A percentile compares a stretch with the other conserved stretches of the same genome.
Conservation (phyloP, 495 filamentous ascomycete genomes). For the Penicillium arizonense region DNA sequence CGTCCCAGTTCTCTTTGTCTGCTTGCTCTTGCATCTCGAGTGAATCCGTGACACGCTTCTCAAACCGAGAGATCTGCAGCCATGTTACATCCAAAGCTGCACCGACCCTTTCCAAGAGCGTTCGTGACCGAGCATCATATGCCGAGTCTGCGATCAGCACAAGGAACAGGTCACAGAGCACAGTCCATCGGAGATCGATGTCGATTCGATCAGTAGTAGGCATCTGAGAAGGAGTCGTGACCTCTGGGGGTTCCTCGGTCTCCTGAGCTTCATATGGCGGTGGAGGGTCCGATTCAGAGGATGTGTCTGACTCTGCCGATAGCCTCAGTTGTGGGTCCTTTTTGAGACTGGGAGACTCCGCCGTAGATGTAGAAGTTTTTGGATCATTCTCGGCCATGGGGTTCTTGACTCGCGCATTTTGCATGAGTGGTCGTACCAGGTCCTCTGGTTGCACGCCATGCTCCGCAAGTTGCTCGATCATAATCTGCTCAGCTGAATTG, state of each 20-base stretch:
- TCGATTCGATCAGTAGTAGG: constrained; percentile 80
- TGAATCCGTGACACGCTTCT: constrained; percentile 95
- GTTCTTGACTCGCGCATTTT: constrained; percentile 90
- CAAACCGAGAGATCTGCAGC: constrained; percentile 94
- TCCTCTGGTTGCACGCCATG: constrained; percentile 87
- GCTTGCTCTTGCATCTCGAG: constrained; percentile 94
- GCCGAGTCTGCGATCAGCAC: constrained; percentile 90
- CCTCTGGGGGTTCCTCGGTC: constrained; percentile 68
- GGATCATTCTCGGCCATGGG: constrained; percentile 62
- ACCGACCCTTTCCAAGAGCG: constrained; percentile 81
- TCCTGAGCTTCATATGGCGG: constrained; percentile 72
- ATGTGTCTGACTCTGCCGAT: constrained; percentile 29
- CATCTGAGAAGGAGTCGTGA: constrained; percentile 78
- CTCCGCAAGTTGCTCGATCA: constrained; percentile 95
- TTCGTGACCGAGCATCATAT: constrained; percentile 88
- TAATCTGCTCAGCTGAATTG: constrained; percentile 81
- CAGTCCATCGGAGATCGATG: constrained; percentile 96
- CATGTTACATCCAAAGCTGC: constrained; percentile 76
- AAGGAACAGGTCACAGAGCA: constrained; percentile 94
- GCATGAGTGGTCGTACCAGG: constrained; percentile 82
- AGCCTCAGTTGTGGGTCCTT: constrained; percentile 24
- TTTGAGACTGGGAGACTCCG: constrained; percentile 27
- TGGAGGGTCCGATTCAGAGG: constrained; percentile 48
- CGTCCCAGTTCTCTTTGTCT: constrained; percentile 95
- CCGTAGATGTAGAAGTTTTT: constrained; percentile 31